phyloP scores from a whole-genome alignment of 108 stramenopile genomes.

The Chaetoceros muelleri region DNA sequence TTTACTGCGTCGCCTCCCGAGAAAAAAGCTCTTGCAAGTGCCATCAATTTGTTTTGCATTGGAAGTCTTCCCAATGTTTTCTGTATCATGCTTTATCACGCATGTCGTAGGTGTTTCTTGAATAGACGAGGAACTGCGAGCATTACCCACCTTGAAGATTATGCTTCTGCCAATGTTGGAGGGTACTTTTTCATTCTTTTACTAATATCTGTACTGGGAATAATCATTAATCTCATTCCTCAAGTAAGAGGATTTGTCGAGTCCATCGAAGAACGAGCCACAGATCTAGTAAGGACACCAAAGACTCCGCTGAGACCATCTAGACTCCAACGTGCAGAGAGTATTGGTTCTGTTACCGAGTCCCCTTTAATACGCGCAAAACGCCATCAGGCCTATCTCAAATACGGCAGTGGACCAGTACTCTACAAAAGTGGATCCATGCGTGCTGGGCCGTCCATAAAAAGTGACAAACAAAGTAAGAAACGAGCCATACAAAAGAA shows the following conservation, averaged over 20 bases:
- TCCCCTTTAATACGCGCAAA: slow-evolving; percentile 36
- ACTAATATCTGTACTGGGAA: slow-evolving; percentile 45
- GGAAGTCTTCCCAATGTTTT: slow-evolving; percentile 78
- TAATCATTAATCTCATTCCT: slow-evolving; percentile 50
- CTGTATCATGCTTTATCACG: slow-evolving; percentile 58
- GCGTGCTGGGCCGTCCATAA: slow-evolving; percentile 43
- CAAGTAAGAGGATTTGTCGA: slow-evolving; percentile 43
- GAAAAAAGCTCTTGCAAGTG: slow-evolving; percentile 65
- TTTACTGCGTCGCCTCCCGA: slow-evolving; percentile 67
- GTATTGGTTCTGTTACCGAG: slow-evolving; percentile 6
- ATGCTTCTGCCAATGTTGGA: slow-evolving; percentile 46
- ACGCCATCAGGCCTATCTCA: slow-evolving; percentile 45
- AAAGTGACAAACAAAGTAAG: background rate
- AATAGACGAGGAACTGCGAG: slow-evolving; percentile 39
- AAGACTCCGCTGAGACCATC: slow-evolving; percentile 15
- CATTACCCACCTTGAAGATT: slow-evolving; percentile 52
- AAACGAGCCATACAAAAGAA: too few relatives aligned
- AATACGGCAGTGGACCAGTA: slow-evolving; percentile 50
- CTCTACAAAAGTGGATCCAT: slow-evolving; percentile 44
- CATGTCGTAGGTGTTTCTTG: slow-evolving; percentile 50
- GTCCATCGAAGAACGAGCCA: slow-evolving; percentile 48
- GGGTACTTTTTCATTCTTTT: slow-evolving; percentile 66
- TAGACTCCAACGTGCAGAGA: slow-evolving; percentile 18
- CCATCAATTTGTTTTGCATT: slow-evolving; percentile 66
- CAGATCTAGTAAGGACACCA: slow-evolving; percentile 50